Percentiles rank a stretch among this genome's conserved stretches.
Conservation (phyloP, 225 moss, liverwort and hornwort genomes). For the Antitrichia curtipendula region DNA sequence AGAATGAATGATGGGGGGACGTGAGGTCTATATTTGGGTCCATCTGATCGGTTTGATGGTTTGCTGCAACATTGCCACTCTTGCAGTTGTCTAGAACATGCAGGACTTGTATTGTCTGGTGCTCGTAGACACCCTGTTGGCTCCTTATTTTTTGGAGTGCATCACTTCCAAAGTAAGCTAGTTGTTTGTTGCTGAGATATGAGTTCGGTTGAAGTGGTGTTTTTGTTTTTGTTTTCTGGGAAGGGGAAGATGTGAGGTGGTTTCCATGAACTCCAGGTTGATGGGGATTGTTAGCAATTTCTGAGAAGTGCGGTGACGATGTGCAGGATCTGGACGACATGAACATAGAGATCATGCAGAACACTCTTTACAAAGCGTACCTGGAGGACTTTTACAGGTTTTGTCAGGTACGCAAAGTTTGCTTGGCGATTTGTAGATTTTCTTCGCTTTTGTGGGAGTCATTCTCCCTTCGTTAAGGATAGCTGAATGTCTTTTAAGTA, state of each 20-base stretch:
- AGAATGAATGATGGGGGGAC: no score
- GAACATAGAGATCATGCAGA: conserved; percentile 99
- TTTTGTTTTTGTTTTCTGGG: neutral
- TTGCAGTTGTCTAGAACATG: conserved; percentile 96
- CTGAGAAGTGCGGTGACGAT: neutral
- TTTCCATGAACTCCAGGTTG: neutral
- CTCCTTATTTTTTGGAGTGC: conserved; percentile 96
- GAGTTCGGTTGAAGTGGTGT: neutral
- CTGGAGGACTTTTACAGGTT: conserved; percentile 95
- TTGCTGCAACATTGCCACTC: conserved; percentile 76
- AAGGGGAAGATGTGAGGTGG: neutral
- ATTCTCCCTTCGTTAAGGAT: neutral
- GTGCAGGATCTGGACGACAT: conserved; percentile 92
- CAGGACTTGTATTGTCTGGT: conserved; percentile 92
- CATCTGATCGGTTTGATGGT: neutral
- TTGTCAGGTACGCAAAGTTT: conserved; percentile 48
- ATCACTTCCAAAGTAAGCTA: conserved; percentile 85
- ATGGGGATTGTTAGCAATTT: neutral
- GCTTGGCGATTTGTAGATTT: neutral
- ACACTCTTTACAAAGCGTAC: conserved; percentile 96
- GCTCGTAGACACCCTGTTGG: conserved; percentile 91
- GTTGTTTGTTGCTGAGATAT: neutral
- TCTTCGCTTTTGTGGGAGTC: neutral
- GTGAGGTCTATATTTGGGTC: neutral
- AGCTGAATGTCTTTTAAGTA: no score